Conservation (phyloP, 495 filamentous ascomycete species). For the Tuber calosporum region DNA sequence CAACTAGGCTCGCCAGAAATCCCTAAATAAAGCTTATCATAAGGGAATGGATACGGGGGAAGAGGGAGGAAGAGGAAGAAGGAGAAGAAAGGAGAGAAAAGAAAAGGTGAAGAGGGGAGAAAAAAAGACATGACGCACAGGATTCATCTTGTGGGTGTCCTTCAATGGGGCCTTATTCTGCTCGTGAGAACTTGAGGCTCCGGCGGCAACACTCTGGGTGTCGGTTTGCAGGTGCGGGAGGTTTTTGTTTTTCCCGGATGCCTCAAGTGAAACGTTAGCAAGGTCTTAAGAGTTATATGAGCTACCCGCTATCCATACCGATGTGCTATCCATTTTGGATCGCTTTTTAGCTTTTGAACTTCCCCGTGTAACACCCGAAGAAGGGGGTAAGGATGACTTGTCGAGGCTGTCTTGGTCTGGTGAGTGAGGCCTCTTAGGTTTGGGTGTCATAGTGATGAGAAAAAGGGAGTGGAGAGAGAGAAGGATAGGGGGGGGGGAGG, state of each 20-base stretch:
- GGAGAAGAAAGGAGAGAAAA: not conserved
- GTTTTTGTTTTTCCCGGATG: not conserved
- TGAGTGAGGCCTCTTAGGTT: constrained; percentile 1
- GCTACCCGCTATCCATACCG: not conserved
- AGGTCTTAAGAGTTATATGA: not conserved
- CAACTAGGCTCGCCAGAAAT: not conserved
- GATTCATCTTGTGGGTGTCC: not conserved
- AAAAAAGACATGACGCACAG: not conserved
- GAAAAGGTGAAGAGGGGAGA: not conserved
- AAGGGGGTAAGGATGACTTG: not conserved
- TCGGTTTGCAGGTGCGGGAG: not conserved
- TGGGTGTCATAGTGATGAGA: not conserved
- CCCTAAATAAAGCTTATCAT: not conserved
- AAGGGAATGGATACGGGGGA: not conserved
- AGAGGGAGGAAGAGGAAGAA: not conserved
- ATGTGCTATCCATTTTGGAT: not conserved
- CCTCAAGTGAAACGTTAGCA: not conserved
- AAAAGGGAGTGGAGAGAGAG: not conserved
- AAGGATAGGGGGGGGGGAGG: not conserved
- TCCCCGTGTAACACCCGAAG: not conserved
- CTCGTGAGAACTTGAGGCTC: not conserved
- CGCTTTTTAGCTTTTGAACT: not conserved
- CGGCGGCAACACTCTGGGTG: not conserved
- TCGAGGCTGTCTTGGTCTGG: constrained; percentile 5
- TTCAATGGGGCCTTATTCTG: not conserved